phyloP scores from a whole-genome alignment of 2,329 filamentous ascomycete species.

The Rosellinia necatrix region DNA sequence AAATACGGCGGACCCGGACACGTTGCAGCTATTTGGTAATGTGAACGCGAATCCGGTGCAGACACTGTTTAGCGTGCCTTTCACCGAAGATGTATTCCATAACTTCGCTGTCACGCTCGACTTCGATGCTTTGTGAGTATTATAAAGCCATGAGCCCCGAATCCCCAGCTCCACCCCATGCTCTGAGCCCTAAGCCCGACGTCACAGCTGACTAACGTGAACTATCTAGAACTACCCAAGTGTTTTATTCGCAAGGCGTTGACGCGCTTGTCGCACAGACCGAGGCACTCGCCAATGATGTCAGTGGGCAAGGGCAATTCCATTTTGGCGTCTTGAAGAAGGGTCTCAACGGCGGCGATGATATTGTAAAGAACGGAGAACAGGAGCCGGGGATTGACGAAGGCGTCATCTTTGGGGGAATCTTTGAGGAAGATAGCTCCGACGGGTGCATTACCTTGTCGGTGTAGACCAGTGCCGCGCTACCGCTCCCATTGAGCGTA shows the following conservation, averaged over 20 bases:
- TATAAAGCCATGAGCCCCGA: background rate
- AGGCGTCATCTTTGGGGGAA: slow-evolving; percentile 17
- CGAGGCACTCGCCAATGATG: slow-evolving; percentile 13
- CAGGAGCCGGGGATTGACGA: slow-evolving; percentile 15
- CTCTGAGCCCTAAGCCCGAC: background rate
- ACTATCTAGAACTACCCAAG: slow-evolving; percentile 8
- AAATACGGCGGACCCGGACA: slow-evolving; percentile 13
- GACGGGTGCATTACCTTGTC: slow-evolving; percentile 20
- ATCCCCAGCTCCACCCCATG: no score
- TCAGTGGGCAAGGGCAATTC: slow-evolving; percentile 18
- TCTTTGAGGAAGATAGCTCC: slow-evolving; percentile 19
- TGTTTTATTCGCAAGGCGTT: slow-evolving; percentile 17
- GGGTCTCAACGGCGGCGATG: slow-evolving; percentile 14
- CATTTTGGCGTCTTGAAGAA: slow-evolving; percentile 20
- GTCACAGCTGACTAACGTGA: background rate
- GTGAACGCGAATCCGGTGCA: slow-evolving; percentile 10
- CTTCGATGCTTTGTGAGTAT: slow-evolving; percentile 13
- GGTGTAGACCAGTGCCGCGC: no score
- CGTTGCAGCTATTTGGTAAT: slow-evolving; percentile 19
- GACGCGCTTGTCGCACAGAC: slow-evolving; percentile 14
- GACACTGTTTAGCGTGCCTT: slow-evolving; percentile 13
- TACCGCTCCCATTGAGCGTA: no score
- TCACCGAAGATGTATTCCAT: slow-evolving; percentile 19
- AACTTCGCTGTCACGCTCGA: slow-evolving; percentile 18
- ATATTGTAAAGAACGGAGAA: slow-evolving; percentile 19